Conservation (phyloP, 495 filamentous ascomycete species). For the Evernia prunastri region DNA sequence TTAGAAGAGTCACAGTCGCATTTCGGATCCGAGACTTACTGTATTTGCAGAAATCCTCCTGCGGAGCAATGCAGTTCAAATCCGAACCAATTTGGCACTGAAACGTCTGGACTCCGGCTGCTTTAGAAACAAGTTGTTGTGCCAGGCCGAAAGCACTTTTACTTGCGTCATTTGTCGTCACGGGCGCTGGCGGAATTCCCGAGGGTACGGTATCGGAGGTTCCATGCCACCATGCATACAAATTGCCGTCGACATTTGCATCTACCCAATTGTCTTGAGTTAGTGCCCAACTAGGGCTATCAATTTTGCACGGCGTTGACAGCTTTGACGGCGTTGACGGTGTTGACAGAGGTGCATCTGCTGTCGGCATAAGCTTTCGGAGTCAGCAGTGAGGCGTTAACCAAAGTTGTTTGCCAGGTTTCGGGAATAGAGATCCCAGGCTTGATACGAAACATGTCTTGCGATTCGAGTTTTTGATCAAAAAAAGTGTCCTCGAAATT, state of each 20-base stretch:
- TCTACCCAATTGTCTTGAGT: background rate
- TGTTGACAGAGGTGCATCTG: background rate
- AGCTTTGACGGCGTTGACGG: background rate
- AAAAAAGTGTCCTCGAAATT: too few species aligned
- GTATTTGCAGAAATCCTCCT: background rate
- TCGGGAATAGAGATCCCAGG: too few species aligned
- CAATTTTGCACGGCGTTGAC: background rate
- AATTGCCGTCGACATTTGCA: background rate
- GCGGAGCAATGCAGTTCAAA: background rate
- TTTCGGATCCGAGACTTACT: background rate
- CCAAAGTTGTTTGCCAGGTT: too few species aligned
- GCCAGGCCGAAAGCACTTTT: background rate
- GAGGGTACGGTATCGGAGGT: background rate
- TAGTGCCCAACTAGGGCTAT: background rate
- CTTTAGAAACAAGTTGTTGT: background rate
- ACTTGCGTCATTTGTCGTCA: background rate
- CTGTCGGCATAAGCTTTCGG: background rate
- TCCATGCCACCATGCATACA: constrained; percentile 1
- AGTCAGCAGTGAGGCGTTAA: too few species aligned
- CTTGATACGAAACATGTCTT: too few species aligned
- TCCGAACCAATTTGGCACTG: background rate
- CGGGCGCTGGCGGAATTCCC: background rate
- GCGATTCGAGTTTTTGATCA: too few species aligned
- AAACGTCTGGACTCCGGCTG: background rate
- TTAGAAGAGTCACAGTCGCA: background rate